phyloP scores from a whole-genome alignment of 2,329 filamentous ascomycete genomes.

The Aspergillus sp. region DNA sequence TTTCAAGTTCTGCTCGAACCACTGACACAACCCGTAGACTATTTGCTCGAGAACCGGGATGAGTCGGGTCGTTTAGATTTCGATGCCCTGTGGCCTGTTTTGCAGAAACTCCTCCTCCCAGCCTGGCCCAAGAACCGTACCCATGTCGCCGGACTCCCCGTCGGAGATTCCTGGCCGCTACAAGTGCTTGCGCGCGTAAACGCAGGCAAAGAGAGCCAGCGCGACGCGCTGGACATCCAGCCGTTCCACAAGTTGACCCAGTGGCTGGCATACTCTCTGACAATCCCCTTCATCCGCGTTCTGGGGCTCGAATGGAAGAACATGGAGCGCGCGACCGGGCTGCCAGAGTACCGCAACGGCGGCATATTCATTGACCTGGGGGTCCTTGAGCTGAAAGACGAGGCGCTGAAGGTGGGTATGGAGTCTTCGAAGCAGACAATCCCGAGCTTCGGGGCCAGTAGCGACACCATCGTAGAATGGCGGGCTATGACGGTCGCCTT shows the following conservation, averaged over 20 bases:
- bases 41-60: constrained; percentile 24
- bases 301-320: constrained; percentile 46
- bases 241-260: constrained; percentile 58
- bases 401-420: constrained; percentile 36
- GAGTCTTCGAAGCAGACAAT: constrained; percentile 32
- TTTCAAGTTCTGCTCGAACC: too few relatives aligned
- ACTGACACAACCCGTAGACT: too few relatives aligned
- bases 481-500: constrained; percentile 54
- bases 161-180: constrained; percentile 46
- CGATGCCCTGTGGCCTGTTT: constrained; percentile 32
- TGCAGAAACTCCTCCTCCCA: constrained; percentile 40
- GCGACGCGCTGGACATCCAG: constrained; percentile 30
- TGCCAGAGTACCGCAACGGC: constrained; percentile 65
- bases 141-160: constrained; percentile 31
- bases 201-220: constrained; percentile 2
- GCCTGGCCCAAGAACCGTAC: constrained; percentile 42
- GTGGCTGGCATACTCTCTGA: constrained; percentile 65
- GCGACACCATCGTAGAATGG: constrained; percentile 58
- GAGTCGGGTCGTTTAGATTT: constrained; percentile 27
- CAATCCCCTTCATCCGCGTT: constrained; percentile 52
- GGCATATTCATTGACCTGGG: constrained; percentile 56
- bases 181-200: constrained; percentile 7
- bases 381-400: constrained; percentile 43
- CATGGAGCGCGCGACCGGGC: constrained; percentile 51
- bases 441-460: constrained; percentile 47